These are phyloP conservation scores for Nitzschia sp. DNA, from an alignment of 108 stramenopile genomes.

Conservation along the genomic window DNA sequence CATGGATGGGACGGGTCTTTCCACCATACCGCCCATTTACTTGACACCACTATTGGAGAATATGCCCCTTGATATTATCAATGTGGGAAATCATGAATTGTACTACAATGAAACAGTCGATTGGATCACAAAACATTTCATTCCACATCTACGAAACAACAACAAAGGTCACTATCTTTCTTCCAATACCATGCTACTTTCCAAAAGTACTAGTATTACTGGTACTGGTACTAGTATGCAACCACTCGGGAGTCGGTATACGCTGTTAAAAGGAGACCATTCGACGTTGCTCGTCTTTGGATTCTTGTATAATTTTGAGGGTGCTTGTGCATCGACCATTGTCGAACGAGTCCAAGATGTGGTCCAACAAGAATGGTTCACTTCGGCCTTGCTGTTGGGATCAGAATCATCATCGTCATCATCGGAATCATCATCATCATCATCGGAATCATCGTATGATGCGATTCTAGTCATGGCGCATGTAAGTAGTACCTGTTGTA, in stretches of 20 bases:
- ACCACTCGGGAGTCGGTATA: constrained; percentile 51
- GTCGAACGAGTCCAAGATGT: constrained; percentile 55
- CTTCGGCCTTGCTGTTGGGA: constrained; percentile 22
- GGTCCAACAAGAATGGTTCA: constrained; percentile 63
- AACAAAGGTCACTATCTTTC: constrained; percentile 62
- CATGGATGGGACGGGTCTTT: constrained; percentile 76
- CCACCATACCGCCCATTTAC: constrained; percentile 41
- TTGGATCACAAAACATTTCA: constrained; percentile 28
- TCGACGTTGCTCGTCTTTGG: constrained; percentile 60
- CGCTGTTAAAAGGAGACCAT: constrained; percentile 48
- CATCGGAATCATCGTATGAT: constrained; percentile 50
- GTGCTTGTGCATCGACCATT: constrained; percentile 28
- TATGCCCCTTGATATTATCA: constrained; percentile 76
- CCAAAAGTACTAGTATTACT: not conserved
- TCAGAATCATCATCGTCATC: too few species aligned
- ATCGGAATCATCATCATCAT: too few species aligned
- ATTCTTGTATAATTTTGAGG: constrained; percentile 67
- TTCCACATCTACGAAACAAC: constrained; percentile 60
- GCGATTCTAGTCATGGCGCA: constrained; percentile 74
- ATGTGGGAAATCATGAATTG: constrained; percentile 80
- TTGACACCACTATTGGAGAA: constrained; percentile 58
- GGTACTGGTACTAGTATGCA: not conserved
- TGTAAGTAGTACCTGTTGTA: not conserved
- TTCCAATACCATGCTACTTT: constrained; percentile 59
- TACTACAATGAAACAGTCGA: constrained; percentile 39